Base-by-base conservation (phyloP, 306 rosid species). In the Acacia confusa region DNA sequence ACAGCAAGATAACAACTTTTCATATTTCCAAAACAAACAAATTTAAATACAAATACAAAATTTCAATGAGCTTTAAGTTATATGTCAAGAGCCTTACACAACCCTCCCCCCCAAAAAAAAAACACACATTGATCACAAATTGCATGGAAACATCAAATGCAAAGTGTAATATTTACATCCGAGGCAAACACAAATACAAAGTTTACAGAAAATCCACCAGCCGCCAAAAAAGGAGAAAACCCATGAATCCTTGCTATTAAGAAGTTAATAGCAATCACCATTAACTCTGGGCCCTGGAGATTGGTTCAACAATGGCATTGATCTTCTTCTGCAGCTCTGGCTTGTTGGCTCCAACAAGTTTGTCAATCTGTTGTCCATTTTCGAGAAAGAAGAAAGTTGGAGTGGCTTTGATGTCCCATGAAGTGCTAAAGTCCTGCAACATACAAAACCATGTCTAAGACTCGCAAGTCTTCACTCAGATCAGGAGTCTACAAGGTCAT, bases 361-460 rank as follows among this genome's bases (percentile, higher is more conserved):
- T 96, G 88, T 93, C 99, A 40, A 96, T 6, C 84, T 96, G 91
- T 85, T 93, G 75, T 7, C 98, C 98, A 67, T 92, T 91, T 87
- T 82, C 87, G 15, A 96, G 93, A 88, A 96, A 92, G 91, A 96
- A 96, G 89, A 96, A 96, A 19, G 99, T 96, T 1, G 99, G 99
- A 66, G 99, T 96, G 76, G 98, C 99, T 84, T 96, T 96, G 70
- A 96, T 93, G 78, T 96, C 99, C 99, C 97, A 96, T 15, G 97
- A 84, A 78, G 94, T 83, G 86, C 98, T 93, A 72, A 96, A 96
- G 36, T 96, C 99, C 99, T 96, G 90, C 79, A 84, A 69, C 76
- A 82, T 45, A 71, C 64, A 72, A 78, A 85, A 70, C 57, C 22
- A 70, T 24, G 55, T 43, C 48, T 24, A 20, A 70, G 13, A 77